These are phyloP conservation scores for Acanthamoeba culbertsoni DNA, from an alignment of 208 protist species.

Conservation along the genomic window DNA sequence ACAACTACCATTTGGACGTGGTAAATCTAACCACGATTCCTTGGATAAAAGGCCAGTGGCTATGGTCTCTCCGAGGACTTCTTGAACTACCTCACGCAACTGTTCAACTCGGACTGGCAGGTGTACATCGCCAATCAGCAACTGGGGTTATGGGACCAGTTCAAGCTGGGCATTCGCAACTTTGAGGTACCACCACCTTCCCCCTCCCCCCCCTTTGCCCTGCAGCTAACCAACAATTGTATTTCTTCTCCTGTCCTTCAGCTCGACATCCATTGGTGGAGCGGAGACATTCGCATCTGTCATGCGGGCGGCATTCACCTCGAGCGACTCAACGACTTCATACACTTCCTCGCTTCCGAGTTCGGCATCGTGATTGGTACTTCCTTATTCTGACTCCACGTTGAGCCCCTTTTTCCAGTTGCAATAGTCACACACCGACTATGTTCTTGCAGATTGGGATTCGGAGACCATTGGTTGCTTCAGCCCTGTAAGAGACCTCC, in stretches of 20 bases:
- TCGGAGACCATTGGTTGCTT: slow-evolving; percentile 22
- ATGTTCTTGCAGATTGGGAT: not conserved
- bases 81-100: not conserved
- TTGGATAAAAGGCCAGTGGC: not conserved
- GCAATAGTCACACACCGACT: too few species aligned
- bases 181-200: not conserved
- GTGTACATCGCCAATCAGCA: slow-evolving; percentile 24
- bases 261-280: not conserved
- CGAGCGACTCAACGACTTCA: not conserved
- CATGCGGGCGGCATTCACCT: slow-evolving; percentile 20
- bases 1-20: not conserved
- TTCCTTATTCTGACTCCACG: too few species aligned
- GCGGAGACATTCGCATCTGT: not conserved
- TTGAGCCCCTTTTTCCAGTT: too few species aligned
- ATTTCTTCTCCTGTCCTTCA: not conserved
- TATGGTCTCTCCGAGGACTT: not conserved
- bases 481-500: not conserved
- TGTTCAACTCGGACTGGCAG: not conserved
- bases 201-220: not conserved
- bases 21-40: too few species aligned
- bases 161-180: slow-evolving; percentile 9
- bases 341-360: not conserved
- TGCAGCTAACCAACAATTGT: not conserved
- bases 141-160: not conserved
- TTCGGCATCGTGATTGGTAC: not conserved